Evolutionary conservation across 2,329 filamentous ascomycete genomes (phyloP).

Genomic region (Fonsecaea multimorphosa): DNA sequence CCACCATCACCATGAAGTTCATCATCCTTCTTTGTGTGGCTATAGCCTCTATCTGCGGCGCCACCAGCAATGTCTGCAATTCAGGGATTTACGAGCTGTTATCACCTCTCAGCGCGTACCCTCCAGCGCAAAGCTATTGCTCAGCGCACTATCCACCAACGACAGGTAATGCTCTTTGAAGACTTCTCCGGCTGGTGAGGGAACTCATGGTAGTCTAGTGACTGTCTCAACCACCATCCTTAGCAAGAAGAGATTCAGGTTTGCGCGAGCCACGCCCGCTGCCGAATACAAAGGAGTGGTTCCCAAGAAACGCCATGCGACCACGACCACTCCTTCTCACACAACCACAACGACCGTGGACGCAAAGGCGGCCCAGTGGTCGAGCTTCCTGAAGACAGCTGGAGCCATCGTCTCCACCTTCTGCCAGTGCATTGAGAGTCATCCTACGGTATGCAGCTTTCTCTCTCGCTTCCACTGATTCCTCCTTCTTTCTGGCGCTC

Average conservation of each 20-base stretch:
- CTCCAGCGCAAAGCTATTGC: neutral
- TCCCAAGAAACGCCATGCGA: neutral
- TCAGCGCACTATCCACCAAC: neutral
- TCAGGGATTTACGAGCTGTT: neutral
- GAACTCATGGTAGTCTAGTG: neutral
- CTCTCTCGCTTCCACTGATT: neutral
- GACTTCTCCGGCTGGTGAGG: neutral
- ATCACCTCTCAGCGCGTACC: neutral
- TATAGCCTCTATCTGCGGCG: neutral
- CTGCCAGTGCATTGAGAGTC: neutral
- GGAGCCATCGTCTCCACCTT: neutral
- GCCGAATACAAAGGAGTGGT: neutral
- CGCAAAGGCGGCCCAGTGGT: neutral
- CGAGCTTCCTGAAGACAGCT: neutral
- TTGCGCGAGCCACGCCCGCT: neutral
- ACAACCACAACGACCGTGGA: neutral
- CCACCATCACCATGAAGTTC: neutral
- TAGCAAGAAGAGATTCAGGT: neutral
- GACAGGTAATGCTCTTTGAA: neutral
- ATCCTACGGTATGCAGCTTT: neutral
- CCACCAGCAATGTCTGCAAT: neutral
- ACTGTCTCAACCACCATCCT: neutral
- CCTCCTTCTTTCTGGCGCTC: neutral
- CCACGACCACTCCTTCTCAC: neutral
- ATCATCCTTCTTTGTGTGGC: neutral